Evolutionary conservation across 2,329 filamentous ascomycete genomes (phyloP), one percentile per base, ranked within the genome.

Genomic region (Chaetomium olivaceum): DNA sequence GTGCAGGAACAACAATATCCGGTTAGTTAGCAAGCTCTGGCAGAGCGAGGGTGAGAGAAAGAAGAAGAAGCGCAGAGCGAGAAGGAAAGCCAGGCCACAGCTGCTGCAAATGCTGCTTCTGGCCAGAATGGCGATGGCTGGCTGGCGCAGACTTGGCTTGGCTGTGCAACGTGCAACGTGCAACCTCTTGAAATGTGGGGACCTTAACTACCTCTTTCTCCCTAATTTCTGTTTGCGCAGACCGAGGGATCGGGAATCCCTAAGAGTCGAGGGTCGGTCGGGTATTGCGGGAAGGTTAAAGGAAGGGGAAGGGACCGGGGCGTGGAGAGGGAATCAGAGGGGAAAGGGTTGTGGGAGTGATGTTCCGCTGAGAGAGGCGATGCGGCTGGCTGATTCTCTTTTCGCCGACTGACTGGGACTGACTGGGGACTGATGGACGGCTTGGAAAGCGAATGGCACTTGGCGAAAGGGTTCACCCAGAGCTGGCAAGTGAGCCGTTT

Each of bases 361-460:
- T 52, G 58, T 60, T 60, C 25, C 60, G 65, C 64, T 46, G 60
- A 64, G 63, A 52, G 62, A 67, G 64, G 67, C 60, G 66, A 66
- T 71, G 69, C 69, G 69, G 69, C 69, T 71, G 70, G 69, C 61
- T 58, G 52, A 61, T 58, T 43, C 46, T 61, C 64, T 68, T 71
- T 71, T 71, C 63, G 69, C 63, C 59, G 60, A 48, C 31, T 57
- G 52, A 56, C 52, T 68, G 66, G 63, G 52, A 56, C 52, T 68
- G 66, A 65, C 69, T 64, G 70, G 66, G 63, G 52, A 56, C 52
- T 68, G 66, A 65, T 68, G 65, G 70, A 29, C 27, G 27, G 33
- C 63, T 71, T 61, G 68, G 66, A 60, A 39, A 39, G 25, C 23
- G 62, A 60, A 62, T 68, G 65, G 65, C 61, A 64, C 48, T 57